Conservation (phyloP, 139 green algal species). For the Pleodorina starrii region DNA sequence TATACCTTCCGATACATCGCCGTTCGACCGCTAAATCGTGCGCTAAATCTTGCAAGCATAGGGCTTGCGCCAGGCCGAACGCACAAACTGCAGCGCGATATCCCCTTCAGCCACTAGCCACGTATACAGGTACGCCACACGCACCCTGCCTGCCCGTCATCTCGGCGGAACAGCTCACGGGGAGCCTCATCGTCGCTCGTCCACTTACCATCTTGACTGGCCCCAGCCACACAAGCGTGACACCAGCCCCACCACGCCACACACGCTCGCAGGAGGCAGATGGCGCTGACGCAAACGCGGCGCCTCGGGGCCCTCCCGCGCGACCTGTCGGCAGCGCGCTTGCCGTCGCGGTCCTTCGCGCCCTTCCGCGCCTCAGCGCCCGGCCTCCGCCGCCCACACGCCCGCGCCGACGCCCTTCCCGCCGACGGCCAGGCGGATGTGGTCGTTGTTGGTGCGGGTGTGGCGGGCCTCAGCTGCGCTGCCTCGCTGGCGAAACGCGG, state of each 20-base stretch:
- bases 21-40: no score
- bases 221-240: background rate
- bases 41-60: constrained; percentile 19
- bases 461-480: constrained; percentile 65
- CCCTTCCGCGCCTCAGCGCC: constrained; percentile 5
- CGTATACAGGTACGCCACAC: no score
- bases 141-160: no score
- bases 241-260: no score
- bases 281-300: background rate
- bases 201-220: background rate
- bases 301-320: no score
- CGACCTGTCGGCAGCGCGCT: no score
- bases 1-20: no score
- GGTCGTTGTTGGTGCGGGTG: constrained; percentile 66
- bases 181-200: constrained; percentile 11
- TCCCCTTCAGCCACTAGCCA: no score
- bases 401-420: background rate
- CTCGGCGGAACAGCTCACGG: no score
- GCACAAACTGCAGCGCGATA: background rate
- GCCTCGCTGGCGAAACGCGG: background rate
- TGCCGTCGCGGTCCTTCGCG: background rate
- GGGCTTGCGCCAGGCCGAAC: background rate
- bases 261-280: background rate
- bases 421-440: constrained; percentile 55
- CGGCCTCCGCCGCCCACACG: background rate